These are phyloP conservation scores for Diacronema lutheri DNA, from an alignment of 78 protist genomes.

Conservation along the genomic window DNA sequence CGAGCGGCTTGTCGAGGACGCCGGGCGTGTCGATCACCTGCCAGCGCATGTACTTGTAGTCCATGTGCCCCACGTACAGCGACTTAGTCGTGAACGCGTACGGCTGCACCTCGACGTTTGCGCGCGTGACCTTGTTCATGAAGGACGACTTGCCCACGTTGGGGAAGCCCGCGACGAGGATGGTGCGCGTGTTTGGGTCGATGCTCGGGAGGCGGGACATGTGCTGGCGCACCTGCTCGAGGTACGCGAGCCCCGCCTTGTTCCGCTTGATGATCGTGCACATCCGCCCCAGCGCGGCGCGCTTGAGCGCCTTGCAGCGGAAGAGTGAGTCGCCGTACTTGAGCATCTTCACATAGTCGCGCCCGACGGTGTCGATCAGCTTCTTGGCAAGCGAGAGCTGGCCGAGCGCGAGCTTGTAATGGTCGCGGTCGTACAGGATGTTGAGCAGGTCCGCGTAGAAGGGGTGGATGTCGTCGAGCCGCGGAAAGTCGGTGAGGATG, in stretches of 20 bases:
- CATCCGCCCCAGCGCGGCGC: constrained; percentile 99
- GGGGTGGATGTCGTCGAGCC: constrained; percentile 98
- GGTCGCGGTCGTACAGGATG: constrained; percentile 97
- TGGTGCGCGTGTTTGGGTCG: constrained; percentile 97
- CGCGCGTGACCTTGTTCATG: constrained; percentile 94
- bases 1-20: constrained; percentile 94
- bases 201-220: constrained; percentile 97
- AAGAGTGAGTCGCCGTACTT: constrained; percentile 98
- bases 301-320: constrained; percentile 98
- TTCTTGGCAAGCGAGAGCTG: constrained; percentile 79
- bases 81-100: constrained; percentile 99
- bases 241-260: constrained; percentile 78
- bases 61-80: constrained; percentile 97
- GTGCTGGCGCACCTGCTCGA: constrained; percentile 99
- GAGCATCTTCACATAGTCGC: constrained; percentile 91
- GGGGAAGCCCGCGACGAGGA: constrained; percentile 90
- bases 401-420: constrained; percentile 99
- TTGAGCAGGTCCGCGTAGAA: constrained; percentile 98
- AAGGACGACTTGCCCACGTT: constrained; percentile 98
- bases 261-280: constrained; percentile 86
- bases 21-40: constrained; percentile 99
- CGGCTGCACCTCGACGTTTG: constrained; percentile 99
- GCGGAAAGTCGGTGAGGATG: constrained; percentile 95
- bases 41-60: constrained; percentile 91
- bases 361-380: constrained; percentile 77